These are phyloP conservation scores for Tubosaeta brunneosetosa DNA, from an alignment of 768 basidiomycete species.

Conservation along the genomic window DNA sequence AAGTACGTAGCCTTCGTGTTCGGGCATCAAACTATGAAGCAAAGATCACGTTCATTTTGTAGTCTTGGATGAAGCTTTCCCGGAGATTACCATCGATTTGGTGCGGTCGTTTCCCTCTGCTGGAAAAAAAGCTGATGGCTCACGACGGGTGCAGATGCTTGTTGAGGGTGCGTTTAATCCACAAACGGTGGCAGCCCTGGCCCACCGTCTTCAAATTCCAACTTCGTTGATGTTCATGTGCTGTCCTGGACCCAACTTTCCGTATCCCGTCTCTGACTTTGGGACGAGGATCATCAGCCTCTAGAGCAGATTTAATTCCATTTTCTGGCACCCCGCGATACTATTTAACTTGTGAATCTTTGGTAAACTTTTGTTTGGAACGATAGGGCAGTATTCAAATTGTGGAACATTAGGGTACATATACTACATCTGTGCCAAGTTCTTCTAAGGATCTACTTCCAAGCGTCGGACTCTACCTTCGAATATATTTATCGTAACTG, in stretches of 20 bases:
- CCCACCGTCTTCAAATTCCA: conserved; percentile 45
- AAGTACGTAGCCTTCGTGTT: conserved; percentile 33
- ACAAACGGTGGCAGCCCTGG: conserved; percentile 43
- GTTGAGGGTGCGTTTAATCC: conserved; percentile 44
- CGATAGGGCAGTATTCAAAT: no score
- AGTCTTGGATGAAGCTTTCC: conserved; percentile 63
- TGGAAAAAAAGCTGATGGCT: background rate
- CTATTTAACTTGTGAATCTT: no score
- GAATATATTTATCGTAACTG: no score
- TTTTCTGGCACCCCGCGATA: background rate
- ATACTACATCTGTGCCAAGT: no score
- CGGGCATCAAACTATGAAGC: background rate
- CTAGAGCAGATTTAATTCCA: background rate
- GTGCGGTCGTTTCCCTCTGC: conserved; percentile 28
- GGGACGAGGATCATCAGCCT: conserved; percentile 46
- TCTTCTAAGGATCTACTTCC: no score
- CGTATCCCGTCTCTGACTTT: conserved; percentile 43
- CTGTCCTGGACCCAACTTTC: conserved; percentile 48
- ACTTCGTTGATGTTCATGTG: conserved; percentile 59
- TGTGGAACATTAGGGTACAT: no score
- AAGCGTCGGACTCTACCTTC: no score
- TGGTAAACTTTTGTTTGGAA: no score
- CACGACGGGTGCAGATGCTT: conserved; percentile 35
- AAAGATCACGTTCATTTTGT: background rate
- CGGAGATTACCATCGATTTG: conserved; percentile 59